Conservation (phyloP, 2,329 filamentous ascomycete species). For the Colletotrichum echinochloae region DNA sequence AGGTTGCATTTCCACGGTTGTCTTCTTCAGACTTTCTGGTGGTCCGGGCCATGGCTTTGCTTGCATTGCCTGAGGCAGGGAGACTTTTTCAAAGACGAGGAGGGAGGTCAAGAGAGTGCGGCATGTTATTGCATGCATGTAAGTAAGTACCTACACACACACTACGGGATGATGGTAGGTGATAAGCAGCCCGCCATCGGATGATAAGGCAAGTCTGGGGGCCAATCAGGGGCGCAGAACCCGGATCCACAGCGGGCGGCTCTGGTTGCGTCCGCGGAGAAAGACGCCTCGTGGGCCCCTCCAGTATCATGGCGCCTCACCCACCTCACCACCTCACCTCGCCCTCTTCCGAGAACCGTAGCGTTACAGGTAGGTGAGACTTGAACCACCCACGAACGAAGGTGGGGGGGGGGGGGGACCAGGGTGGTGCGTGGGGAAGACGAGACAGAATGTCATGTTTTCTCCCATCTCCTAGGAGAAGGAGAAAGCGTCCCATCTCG, state of each 20-base stretch:
- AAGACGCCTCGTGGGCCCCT: constrained; percentile 1
- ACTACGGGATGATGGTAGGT: no score
- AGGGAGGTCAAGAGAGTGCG: no score
- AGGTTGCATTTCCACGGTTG: constrained; percentile 33
- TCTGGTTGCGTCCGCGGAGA: constrained; percentile 37
- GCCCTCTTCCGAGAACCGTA: no score
- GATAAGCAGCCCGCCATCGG: no score
- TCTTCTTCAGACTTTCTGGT: constrained; percentile 19
- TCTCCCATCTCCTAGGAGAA: constrained; percentile 34
- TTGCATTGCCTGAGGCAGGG: constrained; percentile 4
- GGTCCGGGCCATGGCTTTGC: constrained; percentile 2
- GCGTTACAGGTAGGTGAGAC: no score
- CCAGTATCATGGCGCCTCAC: not conserved
- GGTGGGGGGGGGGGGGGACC: no score
- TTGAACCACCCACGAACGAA: no score
- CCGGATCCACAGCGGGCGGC: constrained; percentile 32
- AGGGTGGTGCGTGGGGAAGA: constrained; percentile 27
- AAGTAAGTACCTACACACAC: no score
- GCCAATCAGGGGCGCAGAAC: constrained; percentile 23
- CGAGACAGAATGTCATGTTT: not conserved
- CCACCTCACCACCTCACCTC: no score
- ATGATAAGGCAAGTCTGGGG: constrained; percentile 20
- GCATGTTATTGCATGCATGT: constrained; percentile 15
- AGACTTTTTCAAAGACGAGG: no score
- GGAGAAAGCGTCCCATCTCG: not conserved